Conservation (phyloP, 2,329 filamentous ascomycete species). For the Sporothrix inflata region DNA sequence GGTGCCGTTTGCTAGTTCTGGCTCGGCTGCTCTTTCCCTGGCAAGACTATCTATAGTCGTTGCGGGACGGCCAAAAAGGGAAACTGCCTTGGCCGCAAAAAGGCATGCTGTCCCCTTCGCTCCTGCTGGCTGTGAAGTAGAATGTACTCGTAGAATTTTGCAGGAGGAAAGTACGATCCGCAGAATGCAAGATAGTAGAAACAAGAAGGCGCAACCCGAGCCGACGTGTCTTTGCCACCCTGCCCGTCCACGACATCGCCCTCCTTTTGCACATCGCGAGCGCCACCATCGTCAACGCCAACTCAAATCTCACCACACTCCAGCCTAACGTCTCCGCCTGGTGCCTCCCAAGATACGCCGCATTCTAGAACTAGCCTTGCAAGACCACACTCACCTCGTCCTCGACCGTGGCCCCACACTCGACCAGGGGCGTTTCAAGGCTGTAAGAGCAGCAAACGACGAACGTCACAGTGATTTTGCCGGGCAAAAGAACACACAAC, state of each 20-base stretch:
- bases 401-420: background rate
- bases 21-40: background rate
- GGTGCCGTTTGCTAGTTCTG: background rate
- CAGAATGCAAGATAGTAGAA: slow-evolving; percentile 7
- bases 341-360: background rate
- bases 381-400: background rate
- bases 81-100: background rate
- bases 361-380: background rate
- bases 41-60: too few relatives aligned
- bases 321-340: background rate
- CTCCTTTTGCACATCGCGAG: background rate
- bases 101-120: background rate
- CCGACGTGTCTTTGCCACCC: slow-evolving; percentile 15
- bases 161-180: background rate
- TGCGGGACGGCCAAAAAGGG: background rate
- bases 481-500: background rate
- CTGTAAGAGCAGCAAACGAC: background rate
- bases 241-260: background rate
- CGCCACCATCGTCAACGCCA: slow-evolving; percentile 13
- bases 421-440: background rate
- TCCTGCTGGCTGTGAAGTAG: background rate
- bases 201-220: background rate
- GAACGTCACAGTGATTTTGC: slow-evolving; percentile 1
- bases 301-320: background rate
- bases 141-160: background rate